A percentile compares a stretch with the other conserved stretches of the same genome.
phyloP scores from a whole-genome alignment of 805 yeast species.

The Saturnispora mendoncae region DNA sequence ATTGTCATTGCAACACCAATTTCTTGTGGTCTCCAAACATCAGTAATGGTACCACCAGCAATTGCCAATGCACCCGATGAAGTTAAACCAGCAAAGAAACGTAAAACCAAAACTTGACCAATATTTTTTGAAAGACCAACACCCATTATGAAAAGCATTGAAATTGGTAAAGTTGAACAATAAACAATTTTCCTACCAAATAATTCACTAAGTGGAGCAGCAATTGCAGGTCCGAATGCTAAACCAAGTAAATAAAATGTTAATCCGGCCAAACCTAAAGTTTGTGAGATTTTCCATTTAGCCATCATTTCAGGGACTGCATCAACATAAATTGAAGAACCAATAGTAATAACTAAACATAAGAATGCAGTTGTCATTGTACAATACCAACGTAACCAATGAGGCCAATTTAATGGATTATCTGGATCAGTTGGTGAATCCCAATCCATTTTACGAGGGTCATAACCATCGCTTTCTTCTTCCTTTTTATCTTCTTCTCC shows the following conservation, averaged over 20 bases:
- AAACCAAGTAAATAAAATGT: constrained; percentile 65
- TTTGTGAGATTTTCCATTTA: constrained; percentile 46
- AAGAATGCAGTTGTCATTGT: constrained; percentile 57
- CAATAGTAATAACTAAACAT: constrained; percentile 65
- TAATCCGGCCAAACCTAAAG: constrained; percentile 57
- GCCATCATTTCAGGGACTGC: constrained; percentile 48
- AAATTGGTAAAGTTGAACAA: constrained; percentile 47
- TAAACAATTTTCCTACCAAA: constrained; percentile 62
- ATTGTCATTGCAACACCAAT: constrained; percentile 66
- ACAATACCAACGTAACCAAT: constrained; percentile 51
- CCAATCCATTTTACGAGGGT: constrained; percentile 42
- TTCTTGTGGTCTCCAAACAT: constrained; percentile 60
- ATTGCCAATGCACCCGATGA: constrained; percentile 80
- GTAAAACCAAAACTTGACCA: constrained; percentile 50
- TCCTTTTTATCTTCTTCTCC: constrained; percentile 17
- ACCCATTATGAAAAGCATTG: constrained; percentile 68
- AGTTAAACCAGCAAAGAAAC: constrained; percentile 67
- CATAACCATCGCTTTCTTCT: constrained; percentile 22
- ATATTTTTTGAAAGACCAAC: constrained; percentile 59
- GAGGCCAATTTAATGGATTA: constrained; percentile 64
- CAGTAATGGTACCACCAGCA: constrained; percentile 78
- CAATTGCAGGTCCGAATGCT: constrained; percentile 59
- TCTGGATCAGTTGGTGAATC: constrained; percentile 51
- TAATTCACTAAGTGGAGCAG: constrained; percentile 66
- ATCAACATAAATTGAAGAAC: constrained; percentile 63